Base-by-base conservation (phyloP, 305 asterid species). In the Fraxinus platypoda region DNA sequence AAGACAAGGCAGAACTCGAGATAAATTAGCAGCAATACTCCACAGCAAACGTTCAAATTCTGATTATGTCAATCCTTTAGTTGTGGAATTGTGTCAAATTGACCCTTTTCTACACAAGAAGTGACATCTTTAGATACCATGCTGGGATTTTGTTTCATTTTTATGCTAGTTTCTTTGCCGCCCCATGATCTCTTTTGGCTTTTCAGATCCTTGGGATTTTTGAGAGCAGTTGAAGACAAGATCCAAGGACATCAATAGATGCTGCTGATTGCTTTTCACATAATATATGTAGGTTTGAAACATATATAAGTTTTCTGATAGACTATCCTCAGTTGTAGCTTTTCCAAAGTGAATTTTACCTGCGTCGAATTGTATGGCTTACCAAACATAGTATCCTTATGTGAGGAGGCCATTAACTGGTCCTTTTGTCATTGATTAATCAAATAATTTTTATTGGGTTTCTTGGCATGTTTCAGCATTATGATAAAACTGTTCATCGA, bases 1-100 rank as follows among this genome's bases (percentile, higher is more conserved):
- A 97, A 97, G 87, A 89, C 94, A 41, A 91, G 98, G 83, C 98
- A 94, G 90, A 92, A 86, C 86, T 88, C 90, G 66, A 88, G 98
- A 93, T 96, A 87, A 84, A 84, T 70, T 68, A 76, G 77, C 37
- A 15, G 74, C 70, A 62, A 78, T 31, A 80, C 78, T 80, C 75
- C 70, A 38, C 43, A 33, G 54, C 74, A 43, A 76, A 38, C 35
- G 37, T 76, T 21, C 49, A 68, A 43, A 66, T 83, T 80, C 81
- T 87, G 91, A 62, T 84, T 76, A 80, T 72, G 78, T 84, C 87
- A 21, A 81, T 76, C 70, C 41, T 83, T 87, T 81, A 82, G 88
- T 77, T 85, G 87, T 86, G 52, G 83, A 85, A 52, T 86, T 80
- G 43, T 81, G 80, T 87, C 76, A 64, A 81, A 74, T 75, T 76